Base-by-base conservation (phyloP, 1,284 basidiomycete genomes). In the Cystobasidium pallidum region DNA sequence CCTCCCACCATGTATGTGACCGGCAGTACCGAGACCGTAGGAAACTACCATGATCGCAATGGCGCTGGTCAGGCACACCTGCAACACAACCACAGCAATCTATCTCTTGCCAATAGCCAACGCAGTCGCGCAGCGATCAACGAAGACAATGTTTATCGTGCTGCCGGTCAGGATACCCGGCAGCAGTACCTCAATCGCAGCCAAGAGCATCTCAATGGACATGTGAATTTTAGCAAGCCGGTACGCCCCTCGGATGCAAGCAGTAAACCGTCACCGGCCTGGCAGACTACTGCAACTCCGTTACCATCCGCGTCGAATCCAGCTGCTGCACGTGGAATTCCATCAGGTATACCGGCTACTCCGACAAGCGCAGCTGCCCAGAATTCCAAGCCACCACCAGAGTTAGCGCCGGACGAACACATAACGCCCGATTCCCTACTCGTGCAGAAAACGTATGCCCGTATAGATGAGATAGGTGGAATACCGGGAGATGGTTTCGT, bases 401-500 rank as follows among this genome's bases (percentile, higher is more conserved):
- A 30, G n/a, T 45, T 10, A n/a, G 11, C 32, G 21, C 36, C 24
- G 19, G 39, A 61, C 15, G 39, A 67, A n/a, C 52, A 55, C n/a
- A 24, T 55, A 1, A 43, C 17, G 2, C n/a, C 67, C 8, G 67
- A 70, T 30, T 55, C 67, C 4, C 24, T 70, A 17, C 57, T 59
- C 21, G 51, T 58, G 13, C 62, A 72, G 45, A n/a, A 49, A n/a
- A 73, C 67, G 6, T 74, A 74, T 43, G 34, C 65, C 26, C 52
- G 71, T 1, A 63, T 74, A 52, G 52, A 55, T 17, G 91, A 94
- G 59, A 82, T 86, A 13, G 86, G 86, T 61, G 92, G 93, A 21
- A 92, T 95, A 51, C 90, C 88, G 79, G 92, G 93, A 6, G 92
- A 96, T 80, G 92, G 92, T 0, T 91, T 88, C 81, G 89, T 90